Evolutionary conservation across 495 filamentous ascomycete species (phyloP).

Genomic region (Penicillium steckii): DNA sequence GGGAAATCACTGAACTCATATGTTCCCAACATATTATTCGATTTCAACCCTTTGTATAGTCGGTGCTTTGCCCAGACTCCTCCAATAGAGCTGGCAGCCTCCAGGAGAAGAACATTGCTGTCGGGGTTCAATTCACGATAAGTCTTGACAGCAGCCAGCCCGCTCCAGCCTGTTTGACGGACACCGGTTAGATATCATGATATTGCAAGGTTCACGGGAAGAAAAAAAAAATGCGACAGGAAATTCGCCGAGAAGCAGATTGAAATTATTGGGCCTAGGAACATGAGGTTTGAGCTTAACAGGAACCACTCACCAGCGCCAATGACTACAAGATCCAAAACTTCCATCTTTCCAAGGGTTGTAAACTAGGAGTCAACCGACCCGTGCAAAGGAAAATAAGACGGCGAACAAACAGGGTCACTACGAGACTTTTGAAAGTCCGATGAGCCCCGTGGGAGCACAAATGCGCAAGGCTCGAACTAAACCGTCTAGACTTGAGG

Average conservation of each 20-base stretch:
- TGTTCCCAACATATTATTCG: conserved; percentile 62
- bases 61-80: conserved; percentile 68
- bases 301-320: conserved; percentile 40
- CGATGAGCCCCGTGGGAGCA: not conserved
- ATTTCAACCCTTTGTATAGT: conserved; percentile 66
- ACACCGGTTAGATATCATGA: conserved; percentile 2
- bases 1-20: conserved; percentile 74
- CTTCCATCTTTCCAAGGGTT: conserved; percentile 18
- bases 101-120: conserved; percentile 50
- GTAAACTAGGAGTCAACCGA: not conserved
- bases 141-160: conserved; percentile 60
- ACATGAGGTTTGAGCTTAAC: too few species aligned
- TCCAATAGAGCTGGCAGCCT: conserved; percentile 57
- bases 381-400: not conserved
- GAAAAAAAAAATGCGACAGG: too few species aligned
- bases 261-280: too few species aligned
- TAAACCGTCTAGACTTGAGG: not conserved
- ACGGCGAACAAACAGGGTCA: not conserved
- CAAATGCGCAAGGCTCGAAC: not conserved
- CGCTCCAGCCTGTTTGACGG: conserved; percentile 48
- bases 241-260: not conserved
- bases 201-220: not conserved
- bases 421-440: not conserved
- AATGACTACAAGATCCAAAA: conserved; percentile 38
- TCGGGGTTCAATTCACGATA: conserved; percentile 55